Evolutionary conservation across 1,139 yeast species (phyloP), one percentile per base, ranked within the genome.

Genomic region (Pichia sp.): DNA sequence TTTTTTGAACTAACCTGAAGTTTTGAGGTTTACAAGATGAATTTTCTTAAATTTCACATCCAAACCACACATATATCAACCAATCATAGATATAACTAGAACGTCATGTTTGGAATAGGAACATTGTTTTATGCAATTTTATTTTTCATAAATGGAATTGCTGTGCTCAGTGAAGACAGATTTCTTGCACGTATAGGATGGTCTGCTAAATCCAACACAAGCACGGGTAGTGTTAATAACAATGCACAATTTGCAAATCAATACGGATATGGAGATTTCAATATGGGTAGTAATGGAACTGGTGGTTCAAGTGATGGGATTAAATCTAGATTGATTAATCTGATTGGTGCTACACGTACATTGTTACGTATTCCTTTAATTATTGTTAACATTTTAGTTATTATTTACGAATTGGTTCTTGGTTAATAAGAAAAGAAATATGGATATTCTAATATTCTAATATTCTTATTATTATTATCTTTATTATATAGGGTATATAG

Each of bases 91-190:
- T 22, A 32, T n/a, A 18, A 1, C 16, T 11, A 32, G 4, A 32
- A 13, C 8, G 7, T 2, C 36, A 79, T 83, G 80, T 85, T 85
- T 67, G 92, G 92, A 35, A 68, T 85, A 44, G 92, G 92, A 22
- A 74, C 77, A 55, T 66, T 85, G 40, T 74, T 82, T 56, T 85
- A 84, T 65, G 84, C 80, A 46, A 71, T 76, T n/a, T 66, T 86
- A 36, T 71, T 87, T 51, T 67, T 84, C 50, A 76, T 85, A 47
- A 87, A 87, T 63, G 80, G 92, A 0, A 76, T 86, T 27, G 95
- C 95, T 1, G 84, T 87, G 40, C 71, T 87, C 43, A 83, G 85
- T 58, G 95, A 87, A 60, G 95, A 87, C 63, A 70, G 96, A 52
- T 87, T 87, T 61, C 70, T 87, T 48, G 82, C 83, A 56, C 69